phyloP scores from a whole-genome alignment of 2,329 filamentous ascomycete species.

The Colletotrichum cereale region DNA sequence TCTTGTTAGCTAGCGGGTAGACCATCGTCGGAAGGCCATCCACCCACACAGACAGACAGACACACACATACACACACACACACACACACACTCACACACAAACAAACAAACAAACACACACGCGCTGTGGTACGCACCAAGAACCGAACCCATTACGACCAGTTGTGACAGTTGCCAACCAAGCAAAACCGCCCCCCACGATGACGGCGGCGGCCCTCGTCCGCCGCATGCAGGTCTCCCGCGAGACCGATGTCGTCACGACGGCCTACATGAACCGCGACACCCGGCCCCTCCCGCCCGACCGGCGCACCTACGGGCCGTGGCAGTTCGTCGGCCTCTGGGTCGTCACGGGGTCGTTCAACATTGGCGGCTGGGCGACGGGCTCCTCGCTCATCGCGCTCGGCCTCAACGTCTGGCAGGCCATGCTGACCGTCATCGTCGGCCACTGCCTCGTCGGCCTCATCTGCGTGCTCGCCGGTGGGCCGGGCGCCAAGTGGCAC shows the following conservation, averaged over 20 bases:
- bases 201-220: slow-evolving; percentile 29
- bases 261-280: slow-evolving; percentile 48
- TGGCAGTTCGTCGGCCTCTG: slow-evolving; percentile 50
- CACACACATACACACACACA: not conserved
- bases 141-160: not conserved
- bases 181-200: not conserved
- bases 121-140: not conserved
- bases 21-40: not conserved
- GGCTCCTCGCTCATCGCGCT: slow-evolving; percentile 47
- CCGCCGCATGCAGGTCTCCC: slow-evolving; percentile 43
- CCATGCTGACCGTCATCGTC: slow-evolving; percentile 45
- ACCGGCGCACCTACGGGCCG: slow-evolving; percentile 48
- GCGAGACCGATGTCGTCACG: slow-evolving; percentile 43
- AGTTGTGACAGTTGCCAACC: not conserved
- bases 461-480: slow-evolving; percentile 46
- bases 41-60: not conserved
- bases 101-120: not conserved
- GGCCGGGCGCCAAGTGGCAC: slow-evolving; percentile 47
- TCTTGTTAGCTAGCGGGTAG: not conserved
- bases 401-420: slow-evolving; percentile 47
- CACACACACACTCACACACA: not conserved
- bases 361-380: slow-evolving; percentile 50
- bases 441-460: slow-evolving; percentile 44
- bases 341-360: slow-evolving; percentile 51
- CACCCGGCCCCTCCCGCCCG: slow-evolving; percentile 47